phyloP scores from a whole-genome alignment of 1,284 basidiomycete species.

The Puccinia polysora region DNA sequence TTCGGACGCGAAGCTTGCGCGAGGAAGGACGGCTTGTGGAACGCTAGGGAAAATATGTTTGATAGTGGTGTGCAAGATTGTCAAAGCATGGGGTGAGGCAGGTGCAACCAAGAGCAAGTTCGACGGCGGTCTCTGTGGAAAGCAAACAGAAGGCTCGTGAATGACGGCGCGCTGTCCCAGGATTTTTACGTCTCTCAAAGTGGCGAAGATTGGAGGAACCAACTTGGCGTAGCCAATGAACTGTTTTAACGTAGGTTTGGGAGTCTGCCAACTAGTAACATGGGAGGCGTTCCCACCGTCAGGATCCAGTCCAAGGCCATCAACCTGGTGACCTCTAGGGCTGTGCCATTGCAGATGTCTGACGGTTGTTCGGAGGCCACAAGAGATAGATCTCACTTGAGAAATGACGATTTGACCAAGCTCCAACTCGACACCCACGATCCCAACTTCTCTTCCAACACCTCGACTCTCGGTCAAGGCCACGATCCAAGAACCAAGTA shows the following conservation, averaged over 20 bases:
- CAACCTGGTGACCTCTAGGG: too few species aligned
- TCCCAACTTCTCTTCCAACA: conserved; percentile 47
- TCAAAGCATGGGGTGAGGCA: conserved; percentile 10
- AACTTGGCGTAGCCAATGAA: conserved; percentile 43
- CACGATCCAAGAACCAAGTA: conserved; percentile 44
- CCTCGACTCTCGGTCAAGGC: conserved; percentile 47
- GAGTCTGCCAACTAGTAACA: conserved; percentile 36
- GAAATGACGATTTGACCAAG: conserved; percentile 45
- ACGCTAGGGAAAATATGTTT: conserved; percentile 28
- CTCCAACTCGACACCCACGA: conserved; percentile 46
- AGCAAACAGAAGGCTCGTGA: neutral
- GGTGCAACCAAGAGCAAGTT: conserved; percentile 36
- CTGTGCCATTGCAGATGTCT: too few species aligned
- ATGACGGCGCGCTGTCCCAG: too few species aligned
- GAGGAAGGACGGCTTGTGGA: conserved; percentile 19
- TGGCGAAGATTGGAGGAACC: too few species aligned
- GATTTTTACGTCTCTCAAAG: too few species aligned
- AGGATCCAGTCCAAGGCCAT: neutral
- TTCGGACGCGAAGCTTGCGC: conserved; percentile 26
- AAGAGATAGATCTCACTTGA: conserved; percentile 44
- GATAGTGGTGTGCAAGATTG: conserved; percentile 35
- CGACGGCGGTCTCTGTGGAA: conserved; percentile 29
- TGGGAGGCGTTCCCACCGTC: too few species aligned
- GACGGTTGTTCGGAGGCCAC: too few species aligned
- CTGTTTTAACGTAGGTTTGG: conserved; percentile 39